Evolutionary conservation across 2,329 filamentous ascomycete species (phyloP).

Genomic region (Fusarium nisikadoi): DNA sequence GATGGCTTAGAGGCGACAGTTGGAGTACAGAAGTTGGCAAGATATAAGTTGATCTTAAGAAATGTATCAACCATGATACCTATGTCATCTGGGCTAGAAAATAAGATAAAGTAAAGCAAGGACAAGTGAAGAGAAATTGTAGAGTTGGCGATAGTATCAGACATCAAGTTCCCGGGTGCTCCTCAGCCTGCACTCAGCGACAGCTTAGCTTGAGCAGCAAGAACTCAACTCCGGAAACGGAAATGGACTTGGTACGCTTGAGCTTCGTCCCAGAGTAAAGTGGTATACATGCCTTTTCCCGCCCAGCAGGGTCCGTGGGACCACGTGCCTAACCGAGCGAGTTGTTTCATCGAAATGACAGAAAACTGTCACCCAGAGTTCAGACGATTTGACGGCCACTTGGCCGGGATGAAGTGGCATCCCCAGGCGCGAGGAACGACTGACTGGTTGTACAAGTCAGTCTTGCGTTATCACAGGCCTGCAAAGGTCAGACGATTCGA

Average conservation of each 20-base stretch:
- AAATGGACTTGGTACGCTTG: not conserved
- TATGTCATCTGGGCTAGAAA: not conserved
- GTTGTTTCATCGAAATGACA: conserved; percentile 24
- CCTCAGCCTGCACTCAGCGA: not conserved
- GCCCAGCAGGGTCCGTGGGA: not conserved
- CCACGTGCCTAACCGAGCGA: conserved; percentile 16
- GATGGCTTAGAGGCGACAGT: not conserved
- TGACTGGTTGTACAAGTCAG: not conserved
- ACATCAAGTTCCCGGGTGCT: not conserved
- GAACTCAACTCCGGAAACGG: not conserved
- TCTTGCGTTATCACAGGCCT: not conserved
- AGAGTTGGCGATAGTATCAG: not conserved
- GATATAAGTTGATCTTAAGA: not conserved
- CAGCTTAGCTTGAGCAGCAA: not conserved
- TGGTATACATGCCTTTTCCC: conserved; percentile 3
- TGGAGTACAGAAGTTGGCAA: not conserved
- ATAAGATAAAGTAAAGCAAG: not conserved
- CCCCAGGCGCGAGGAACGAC: not conserved
- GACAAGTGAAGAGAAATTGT: not conserved
- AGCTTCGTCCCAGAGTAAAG: not conserved
- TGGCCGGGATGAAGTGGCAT: not conserved
- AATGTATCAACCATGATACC: not conserved
- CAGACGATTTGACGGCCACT: conserved; percentile 11
- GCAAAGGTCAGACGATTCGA: not conserved
- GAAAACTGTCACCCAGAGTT: conserved; percentile 4